Evolutionary conservation across 2,329 filamentous ascomycete species (phyloP).

Genomic region (Thielaviopsis populi): DNA sequence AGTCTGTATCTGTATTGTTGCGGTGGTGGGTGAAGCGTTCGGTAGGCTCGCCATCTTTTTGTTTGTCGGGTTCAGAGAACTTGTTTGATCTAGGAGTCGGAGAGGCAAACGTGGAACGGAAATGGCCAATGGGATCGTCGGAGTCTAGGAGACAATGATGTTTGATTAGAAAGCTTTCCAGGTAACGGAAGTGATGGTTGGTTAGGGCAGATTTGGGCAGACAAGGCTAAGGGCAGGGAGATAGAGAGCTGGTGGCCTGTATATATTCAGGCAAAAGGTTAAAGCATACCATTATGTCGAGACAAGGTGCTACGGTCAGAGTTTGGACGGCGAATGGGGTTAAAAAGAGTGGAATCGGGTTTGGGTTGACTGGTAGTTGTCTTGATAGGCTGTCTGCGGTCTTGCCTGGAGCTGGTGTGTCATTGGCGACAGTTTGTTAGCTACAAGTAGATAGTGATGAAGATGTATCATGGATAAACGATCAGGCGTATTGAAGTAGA

Average conservation of each 20-base stretch:
- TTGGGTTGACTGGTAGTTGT: conserved; percentile 15
- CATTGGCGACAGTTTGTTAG: not conserved
- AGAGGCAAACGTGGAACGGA: conserved; percentile 16
- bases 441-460: not conserved
- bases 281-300: conserved; percentile 3
- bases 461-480: not conserved
- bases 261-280: too few species aligned
- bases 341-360: conserved; percentile 19
- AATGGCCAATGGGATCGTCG: conserved; percentile 15
- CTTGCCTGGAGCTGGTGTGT: conserved; percentile 3
- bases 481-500: not conserved
- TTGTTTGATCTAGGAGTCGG: conserved; percentile 1
- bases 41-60: conserved; percentile 35
- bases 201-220: not conserved
- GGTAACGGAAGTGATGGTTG: not conserved
- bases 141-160: not conserved
- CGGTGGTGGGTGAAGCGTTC: conserved; percentile 41
- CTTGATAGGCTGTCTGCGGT: conserved; percentile 12
- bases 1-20: conserved; percentile 33
- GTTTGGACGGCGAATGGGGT: conserved; percentile 6
- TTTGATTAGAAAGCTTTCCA: not conserved
- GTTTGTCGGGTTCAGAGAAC: conserved; percentile 11
- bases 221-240: not conserved
- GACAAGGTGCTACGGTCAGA: conserved; percentile 9
- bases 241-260: not conserved